A percentile compares a stretch with the other conserved stretches of the same genome.
Conservation (phyloP, 176 grass and related monocot species). For the Chrysopogon serrulatus region DNA sequence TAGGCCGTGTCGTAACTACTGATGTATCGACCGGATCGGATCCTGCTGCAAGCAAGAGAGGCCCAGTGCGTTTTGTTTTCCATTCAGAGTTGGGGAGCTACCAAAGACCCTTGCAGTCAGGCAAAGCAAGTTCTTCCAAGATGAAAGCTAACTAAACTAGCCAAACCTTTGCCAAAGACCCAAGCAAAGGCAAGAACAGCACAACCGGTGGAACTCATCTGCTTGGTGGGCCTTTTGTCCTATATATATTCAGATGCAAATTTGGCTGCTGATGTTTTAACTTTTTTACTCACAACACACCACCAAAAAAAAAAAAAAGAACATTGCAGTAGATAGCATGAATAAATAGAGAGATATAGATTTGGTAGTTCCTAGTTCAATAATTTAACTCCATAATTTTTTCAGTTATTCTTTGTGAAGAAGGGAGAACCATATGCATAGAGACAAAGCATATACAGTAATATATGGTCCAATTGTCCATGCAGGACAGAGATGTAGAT, state of each 20-base stretch:
- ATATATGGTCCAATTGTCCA: too few relatives aligned
- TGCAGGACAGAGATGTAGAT: not conserved
- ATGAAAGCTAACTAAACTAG: not conserved
- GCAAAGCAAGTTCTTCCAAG: conserved; percentile 31
- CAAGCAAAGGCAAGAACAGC: not conserved
- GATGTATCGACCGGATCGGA: not conserved
- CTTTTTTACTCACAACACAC: not conserved
- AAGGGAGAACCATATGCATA: too few relatives aligned
- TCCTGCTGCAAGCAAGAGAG: not conserved
- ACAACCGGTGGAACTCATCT: not conserved
- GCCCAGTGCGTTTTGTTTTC: conserved; percentile 22
- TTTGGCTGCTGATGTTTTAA: not conserved
- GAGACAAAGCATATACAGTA: too few relatives aligned
- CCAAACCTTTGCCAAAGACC: not conserved
- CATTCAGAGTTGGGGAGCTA: conserved; percentile 10
- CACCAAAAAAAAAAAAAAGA: not conserved
- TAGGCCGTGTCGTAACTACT: not conserved
- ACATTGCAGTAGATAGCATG: not conserved
- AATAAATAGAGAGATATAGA: not conserved
- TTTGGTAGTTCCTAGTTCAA: too few relatives aligned
- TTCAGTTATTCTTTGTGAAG: too few relatives aligned
- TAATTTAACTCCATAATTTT: too few relatives aligned
- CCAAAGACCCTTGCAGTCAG: not conserved
- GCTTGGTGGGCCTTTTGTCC: not conserved
- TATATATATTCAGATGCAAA: not conserved